Evolutionary conservation across 2,329 filamentous ascomycete genomes (phyloP).

Genomic region (Diplodia mutila): DNA sequence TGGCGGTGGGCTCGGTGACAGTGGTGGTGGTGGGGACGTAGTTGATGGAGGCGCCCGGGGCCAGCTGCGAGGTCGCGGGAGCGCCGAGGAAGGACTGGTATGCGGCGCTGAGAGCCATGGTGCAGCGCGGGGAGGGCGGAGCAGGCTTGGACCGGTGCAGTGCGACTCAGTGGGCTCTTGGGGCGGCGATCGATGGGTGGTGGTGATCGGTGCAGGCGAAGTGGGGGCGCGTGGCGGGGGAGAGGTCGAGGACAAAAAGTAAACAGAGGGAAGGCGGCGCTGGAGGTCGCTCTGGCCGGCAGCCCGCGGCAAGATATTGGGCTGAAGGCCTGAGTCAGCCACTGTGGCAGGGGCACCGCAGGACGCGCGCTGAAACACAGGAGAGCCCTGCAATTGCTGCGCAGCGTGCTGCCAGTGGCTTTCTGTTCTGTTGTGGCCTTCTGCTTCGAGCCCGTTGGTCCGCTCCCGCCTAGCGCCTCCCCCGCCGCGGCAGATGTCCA

Average conservation of each 20-base stretch:
- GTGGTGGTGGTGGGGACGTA: constrained; percentile 89
- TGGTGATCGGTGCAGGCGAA: constrained; percentile 21
- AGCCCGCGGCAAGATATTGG: constrained; percentile 20
- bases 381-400: constrained; percentile 20
- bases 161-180: neutral
- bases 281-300: constrained; percentile 13
- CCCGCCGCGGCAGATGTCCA: neutral
- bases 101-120: constrained; percentile 44
- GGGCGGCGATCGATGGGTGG: constrained; percentile 13
- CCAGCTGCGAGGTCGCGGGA: constrained; percentile 48
- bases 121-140: constrained; percentile 28
- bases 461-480: constrained; percentile 10
- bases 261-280: constrained; percentile 7
- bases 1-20: constrained; percentile 70
- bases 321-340: constrained; percentile 18
- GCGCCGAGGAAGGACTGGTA: constrained; percentile 52
- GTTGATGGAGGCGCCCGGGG: constrained; percentile 58
- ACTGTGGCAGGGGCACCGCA: constrained; percentile 15
- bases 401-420: constrained; percentile 9
- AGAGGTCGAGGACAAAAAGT: constrained; percentile 14
- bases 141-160: constrained; percentile 6
- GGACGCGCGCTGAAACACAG: constrained; percentile 19
- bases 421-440: constrained; percentile 17
- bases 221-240: constrained; percentile 13
- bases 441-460: constrained; percentile 18